Base-by-base conservation (phyloP, 176 grass and related monocot genomes). In the Sorghum bicolor region DNA sequence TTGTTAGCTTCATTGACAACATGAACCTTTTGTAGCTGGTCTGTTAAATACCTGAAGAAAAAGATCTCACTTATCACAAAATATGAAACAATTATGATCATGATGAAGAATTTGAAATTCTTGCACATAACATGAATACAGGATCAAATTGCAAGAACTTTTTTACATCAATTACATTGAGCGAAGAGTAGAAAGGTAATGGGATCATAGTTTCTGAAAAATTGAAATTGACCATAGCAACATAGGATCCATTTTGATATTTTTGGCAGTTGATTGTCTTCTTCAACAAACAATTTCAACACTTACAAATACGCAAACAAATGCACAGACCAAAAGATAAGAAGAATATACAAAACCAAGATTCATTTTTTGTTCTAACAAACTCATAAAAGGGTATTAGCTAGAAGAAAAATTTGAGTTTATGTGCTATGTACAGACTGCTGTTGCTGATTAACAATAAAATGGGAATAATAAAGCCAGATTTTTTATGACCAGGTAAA, bases 21-120 rank as follows among this genome's bases (percentile, higher is more conserved):
- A 78, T 94, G 88, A 91, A 99, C 83, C 82, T 92, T 99, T 80
- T 96, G 90, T 73, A 99, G 80, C 79, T 96, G 97, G 78, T 96
- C 93, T 87, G 93, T 94, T 87, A 99, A 70, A 92, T 99, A 99
- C 86, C 97, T 99, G 85, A 72, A 87, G 36, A 45, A 72, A 58
- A 84, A 74, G 28, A 38, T 62, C n/a, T 38, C 64, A 44, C 31
- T 84, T 82, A 86, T 41, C 11, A 90, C 44, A 52, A 75, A 81
- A 82, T 50, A 92, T 32, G n/a, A 62, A 69, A 48, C 39, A 20
- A 65, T 4, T 64, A 71, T 20, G 67, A 4, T 38, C 13, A 76
- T 36, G 12, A 61, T 12, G 76, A 58, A 24, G n/a, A 80, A 45
- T 70, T 77, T 24, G 57, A 68, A 25, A 43, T 31, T 43, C 32